Conservation (phyloP, 352 stramenopile genomes). For the Globisporangium paddicum region DNA sequence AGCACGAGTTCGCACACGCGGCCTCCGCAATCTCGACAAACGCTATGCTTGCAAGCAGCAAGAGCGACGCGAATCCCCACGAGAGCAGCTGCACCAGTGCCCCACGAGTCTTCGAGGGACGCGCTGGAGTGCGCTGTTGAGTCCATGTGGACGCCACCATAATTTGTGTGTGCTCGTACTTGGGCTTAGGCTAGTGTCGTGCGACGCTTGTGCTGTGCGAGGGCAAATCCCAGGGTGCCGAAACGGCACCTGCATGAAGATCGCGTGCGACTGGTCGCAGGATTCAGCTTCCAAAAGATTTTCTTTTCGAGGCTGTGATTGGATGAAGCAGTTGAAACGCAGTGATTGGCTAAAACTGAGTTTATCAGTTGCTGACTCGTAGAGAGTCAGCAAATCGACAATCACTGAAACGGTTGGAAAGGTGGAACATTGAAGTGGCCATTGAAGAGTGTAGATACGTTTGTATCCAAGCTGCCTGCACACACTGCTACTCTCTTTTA, state of each 20-base stretch:
- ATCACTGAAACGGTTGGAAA: too few relatives aligned
- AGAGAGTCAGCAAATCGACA: too few relatives aligned
- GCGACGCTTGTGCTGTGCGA: neutral
- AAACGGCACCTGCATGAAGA: neutral
- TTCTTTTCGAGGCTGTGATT: neutral
- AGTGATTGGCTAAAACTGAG: neutral
- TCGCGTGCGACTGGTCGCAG: neutral
- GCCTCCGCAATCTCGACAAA: slow-evolving; percentile 15
- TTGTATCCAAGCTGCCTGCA: too few relatives aligned
- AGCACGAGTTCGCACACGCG: slow-evolving; percentile 59
- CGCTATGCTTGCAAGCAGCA: slow-evolving; percentile 5
- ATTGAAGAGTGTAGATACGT: too few relatives aligned
- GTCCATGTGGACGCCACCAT: neutral
- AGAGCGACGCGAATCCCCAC: neutral
- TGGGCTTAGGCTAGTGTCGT: too few relatives aligned
- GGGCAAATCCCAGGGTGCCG: neutral
- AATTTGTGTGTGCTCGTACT: too few relatives aligned
- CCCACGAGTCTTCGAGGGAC: neutral
- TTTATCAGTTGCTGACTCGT: too few relatives aligned
- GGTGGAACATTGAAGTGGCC: too few relatives aligned
- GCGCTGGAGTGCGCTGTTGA: neutral
- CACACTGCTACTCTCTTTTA: too few relatives aligned
- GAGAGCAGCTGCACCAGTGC: neutral
- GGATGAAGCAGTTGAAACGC: neutral
- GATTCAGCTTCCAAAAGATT: neutral